These are phyloP conservation scores for Oldenlandia corymbosa DNA, from an alignment of 257 asterid genomes.

Conservation along the genomic window DNA sequence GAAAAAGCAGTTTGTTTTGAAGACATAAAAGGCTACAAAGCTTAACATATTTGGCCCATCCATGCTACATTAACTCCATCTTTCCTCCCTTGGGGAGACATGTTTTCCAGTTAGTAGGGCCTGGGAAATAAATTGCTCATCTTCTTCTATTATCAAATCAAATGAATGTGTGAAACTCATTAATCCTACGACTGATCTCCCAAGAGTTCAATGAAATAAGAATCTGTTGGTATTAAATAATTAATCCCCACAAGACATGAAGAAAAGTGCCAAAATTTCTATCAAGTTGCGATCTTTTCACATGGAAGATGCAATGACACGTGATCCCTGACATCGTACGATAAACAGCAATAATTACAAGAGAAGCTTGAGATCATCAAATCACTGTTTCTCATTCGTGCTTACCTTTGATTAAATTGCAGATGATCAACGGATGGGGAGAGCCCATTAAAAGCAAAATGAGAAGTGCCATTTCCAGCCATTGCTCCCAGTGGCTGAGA, in stretches of 20 bases:
- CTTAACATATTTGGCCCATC: slow-evolving; percentile 13
- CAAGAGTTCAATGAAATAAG: no score
- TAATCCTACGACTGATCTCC: no score
- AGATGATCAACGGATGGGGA: slow-evolving; percentile 62
- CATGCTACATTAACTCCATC: slow-evolving; percentile 26
- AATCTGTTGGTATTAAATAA: no score
- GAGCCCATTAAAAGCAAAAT: slow-evolving; percentile 41
- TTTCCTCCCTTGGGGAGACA: slow-evolving; percentile 71
- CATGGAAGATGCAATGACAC: background rate
- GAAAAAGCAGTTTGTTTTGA: background rate
- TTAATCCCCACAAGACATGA: background rate
- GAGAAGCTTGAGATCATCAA: background rate
- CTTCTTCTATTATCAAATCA: slow-evolving; percentile 3
- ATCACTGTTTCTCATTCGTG: background rate
- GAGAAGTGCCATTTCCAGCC: slow-evolving; percentile 24
- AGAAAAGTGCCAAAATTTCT: background rate
- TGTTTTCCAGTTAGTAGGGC: slow-evolving; percentile 18
- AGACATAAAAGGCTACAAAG: slow-evolving; percentile 4
- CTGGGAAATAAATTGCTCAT: slow-evolving; percentile 13
- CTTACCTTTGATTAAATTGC: slow-evolving; percentile 60
- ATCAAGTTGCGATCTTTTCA: background rate
- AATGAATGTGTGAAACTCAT: no score
- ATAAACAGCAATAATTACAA: background rate
- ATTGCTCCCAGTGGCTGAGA: background rate
- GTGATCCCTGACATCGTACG: background rate